Evolutionary conservation across 257 asterid species (phyloP).

Genomic region (Solanum medicagineum): DNA sequence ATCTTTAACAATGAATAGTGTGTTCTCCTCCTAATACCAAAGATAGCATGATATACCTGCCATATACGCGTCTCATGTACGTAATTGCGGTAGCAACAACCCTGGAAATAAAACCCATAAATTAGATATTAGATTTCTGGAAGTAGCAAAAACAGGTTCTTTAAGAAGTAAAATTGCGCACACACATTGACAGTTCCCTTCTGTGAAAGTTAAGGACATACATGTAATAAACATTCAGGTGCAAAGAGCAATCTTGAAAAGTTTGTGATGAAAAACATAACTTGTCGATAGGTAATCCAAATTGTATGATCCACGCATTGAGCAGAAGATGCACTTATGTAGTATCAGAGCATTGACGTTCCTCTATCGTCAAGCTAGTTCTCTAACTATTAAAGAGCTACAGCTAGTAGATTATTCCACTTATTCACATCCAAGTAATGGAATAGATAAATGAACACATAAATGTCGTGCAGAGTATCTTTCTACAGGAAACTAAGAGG

Average conservation of each 20-base stretch:
- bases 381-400: background rate
- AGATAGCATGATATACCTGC: slow-evolving; percentile 31
- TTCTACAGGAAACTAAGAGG: background rate
- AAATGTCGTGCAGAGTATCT: background rate
- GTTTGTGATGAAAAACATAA: background rate
- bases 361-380: background rate
- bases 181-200: background rate
- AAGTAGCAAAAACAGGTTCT: background rate
- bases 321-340: background rate
- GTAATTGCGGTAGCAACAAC: slow-evolving; percentile 93
- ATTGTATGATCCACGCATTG: background rate
- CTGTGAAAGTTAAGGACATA: background rate
- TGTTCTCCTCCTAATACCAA: background rate
- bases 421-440: background rate
- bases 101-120: slow-evolving; percentile 40
- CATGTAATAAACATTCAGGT: background rate
- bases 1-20: background rate
- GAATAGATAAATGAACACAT: background rate
- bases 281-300: background rate
- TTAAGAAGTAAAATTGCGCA: background rate
- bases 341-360: background rate
- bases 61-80: slow-evolving; percentile 87
- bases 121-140: background rate
- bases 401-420: background rate
- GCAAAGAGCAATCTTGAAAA: background rate